Percentiles rank a stretch among this genome's conserved stretches.
These are phyloP conservation scores for Scedosporium dehoogii DNA, from an alignment of 2,329 filamentous ascomycete species.

Conservation along the genomic window DNA sequence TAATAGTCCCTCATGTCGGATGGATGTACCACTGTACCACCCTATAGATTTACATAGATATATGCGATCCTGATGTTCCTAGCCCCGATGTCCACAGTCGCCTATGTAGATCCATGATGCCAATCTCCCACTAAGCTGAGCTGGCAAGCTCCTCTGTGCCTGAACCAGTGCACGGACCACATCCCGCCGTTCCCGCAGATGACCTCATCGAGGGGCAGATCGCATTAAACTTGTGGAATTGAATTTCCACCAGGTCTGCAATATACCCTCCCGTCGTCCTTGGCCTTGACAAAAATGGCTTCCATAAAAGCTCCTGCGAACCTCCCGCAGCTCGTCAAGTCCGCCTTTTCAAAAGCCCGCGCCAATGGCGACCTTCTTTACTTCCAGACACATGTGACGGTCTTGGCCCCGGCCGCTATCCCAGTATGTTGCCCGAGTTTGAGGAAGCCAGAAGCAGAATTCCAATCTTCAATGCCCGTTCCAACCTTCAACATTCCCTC, in stretches of 20 bases:
- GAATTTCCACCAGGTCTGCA: not conserved
- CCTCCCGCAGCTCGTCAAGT: slow-evolving; percentile 40
- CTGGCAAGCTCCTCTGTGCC: not conserved
- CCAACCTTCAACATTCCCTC: too few species aligned
- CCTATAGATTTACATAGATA: too few species aligned
- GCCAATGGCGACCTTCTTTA: slow-evolving; percentile 39
- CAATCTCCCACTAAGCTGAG: too few species aligned
- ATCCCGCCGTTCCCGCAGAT: not conserved
- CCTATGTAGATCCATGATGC: too few species aligned
- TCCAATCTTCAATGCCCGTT: too few species aligned
- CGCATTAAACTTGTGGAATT: not conserved
- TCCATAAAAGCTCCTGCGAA: slow-evolving; percentile 16
- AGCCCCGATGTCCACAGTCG: too few species aligned
- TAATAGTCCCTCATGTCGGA: not conserved
- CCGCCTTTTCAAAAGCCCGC: slow-evolving; percentile 37
- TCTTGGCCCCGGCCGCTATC: slow-evolving; percentile 32
- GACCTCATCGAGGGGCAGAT: slow-evolving; percentile 5
- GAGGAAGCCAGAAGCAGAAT: too few species aligned
- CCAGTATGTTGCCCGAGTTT: slow-evolving; percentile 24
- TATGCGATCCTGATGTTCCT: too few species aligned
- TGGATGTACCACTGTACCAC: too few species aligned
- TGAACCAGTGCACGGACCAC: not conserved
- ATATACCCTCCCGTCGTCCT: not conserved
- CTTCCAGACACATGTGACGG: slow-evolving; percentile 42
- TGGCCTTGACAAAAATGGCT: not conserved